phyloP scores from a whole-genome alignment of 1,139 yeast species.

The Scheffersomyces stambukii region DNA sequence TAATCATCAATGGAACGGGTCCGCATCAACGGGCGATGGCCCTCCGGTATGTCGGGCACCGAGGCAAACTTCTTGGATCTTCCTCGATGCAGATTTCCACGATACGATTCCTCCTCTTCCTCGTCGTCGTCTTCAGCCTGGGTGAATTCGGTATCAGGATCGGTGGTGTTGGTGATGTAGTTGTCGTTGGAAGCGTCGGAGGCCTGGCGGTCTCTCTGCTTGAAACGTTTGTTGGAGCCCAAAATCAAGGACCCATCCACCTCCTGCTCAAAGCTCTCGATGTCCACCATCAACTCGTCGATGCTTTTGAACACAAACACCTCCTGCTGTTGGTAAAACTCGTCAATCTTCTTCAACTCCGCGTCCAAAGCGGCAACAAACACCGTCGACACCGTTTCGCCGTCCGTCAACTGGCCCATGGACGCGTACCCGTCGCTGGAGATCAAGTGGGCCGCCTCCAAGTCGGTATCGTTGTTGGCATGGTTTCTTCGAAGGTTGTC shows the following conservation, averaged over 20 bases:
- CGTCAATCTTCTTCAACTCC: constrained; percentile 57
- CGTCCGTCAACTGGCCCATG: constrained; percentile 15
- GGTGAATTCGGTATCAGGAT: constrained; percentile 31
- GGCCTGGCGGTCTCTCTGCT: constrained; percentile 5
- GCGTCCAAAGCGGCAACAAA: constrained; percentile 53
- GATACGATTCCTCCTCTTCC: constrained; percentile 20
- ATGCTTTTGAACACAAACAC: constrained; percentile 42
- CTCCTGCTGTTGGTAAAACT: constrained; percentile 54
- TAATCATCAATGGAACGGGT: constrained; percentile 34
- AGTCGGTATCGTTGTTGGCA: constrained; percentile 20
- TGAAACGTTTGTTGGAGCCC: constrained; percentile 6
- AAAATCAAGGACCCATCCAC: constrained; percentile 11
- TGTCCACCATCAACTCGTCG: constrained; percentile 49
- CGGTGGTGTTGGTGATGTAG: constrained; percentile 19
- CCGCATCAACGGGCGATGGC: constrained; percentile 15
- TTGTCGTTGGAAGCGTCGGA: constrained; percentile 18
- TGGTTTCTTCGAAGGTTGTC: constrained; percentile 36
- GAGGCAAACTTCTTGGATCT: constrained; percentile 9
- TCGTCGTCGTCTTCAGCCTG: constrained; percentile 24
- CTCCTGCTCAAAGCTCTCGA: constrained; percentile 43
- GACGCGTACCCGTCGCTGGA: constrained; percentile 21
- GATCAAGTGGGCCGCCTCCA: constrained; percentile 24
- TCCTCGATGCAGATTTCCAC: too few relatives aligned
- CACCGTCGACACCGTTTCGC: constrained; percentile 25
- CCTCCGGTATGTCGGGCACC: constrained; percentile 8